Evolutionary conservation across 2,329 filamentous ascomycete species (phyloP).

Genomic region (Beauveria medogensis): DNA sequence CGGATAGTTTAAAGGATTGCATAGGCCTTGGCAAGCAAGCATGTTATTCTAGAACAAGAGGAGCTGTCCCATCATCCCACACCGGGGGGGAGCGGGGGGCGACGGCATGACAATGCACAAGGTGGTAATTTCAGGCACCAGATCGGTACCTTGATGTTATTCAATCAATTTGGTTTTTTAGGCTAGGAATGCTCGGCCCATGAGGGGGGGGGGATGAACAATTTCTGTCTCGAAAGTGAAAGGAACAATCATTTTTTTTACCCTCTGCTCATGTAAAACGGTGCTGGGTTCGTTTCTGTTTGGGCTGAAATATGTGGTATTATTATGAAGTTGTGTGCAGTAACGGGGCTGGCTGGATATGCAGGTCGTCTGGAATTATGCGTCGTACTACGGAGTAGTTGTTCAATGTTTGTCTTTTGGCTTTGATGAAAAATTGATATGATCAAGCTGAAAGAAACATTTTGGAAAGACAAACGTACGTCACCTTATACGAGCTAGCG

Average conservation of each 20-base stretch:
- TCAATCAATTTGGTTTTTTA: neutral
- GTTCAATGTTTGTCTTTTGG: neutral
- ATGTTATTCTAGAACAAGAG: neutral
- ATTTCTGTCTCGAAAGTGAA: neutral
- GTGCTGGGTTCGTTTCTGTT: neutral
- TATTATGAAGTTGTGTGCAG: neutral
- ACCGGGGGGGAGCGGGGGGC: neutral
- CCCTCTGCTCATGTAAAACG: no score
- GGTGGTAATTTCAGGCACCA: slow-evolving; percentile 3
- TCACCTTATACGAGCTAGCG: no score
- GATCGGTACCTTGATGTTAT: neutral
- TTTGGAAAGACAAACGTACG: no score
- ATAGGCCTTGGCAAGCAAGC: no score
- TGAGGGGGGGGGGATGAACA: no score
- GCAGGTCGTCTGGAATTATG: neutral
- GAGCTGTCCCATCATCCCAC: neutral
- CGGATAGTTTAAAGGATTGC: no score
- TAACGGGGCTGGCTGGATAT: neutral
- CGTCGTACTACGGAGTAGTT: no score
- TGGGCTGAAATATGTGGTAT: neutral
- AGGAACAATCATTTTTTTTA: neutral
- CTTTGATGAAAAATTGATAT: neutral
- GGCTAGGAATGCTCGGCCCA: neutral
- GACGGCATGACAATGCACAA: neutral
- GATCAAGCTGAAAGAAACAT: neutral